phyloP scores from a whole-genome alignment of 1,139 yeast genomes.

The Saccharomyces hybrid region DNA sequence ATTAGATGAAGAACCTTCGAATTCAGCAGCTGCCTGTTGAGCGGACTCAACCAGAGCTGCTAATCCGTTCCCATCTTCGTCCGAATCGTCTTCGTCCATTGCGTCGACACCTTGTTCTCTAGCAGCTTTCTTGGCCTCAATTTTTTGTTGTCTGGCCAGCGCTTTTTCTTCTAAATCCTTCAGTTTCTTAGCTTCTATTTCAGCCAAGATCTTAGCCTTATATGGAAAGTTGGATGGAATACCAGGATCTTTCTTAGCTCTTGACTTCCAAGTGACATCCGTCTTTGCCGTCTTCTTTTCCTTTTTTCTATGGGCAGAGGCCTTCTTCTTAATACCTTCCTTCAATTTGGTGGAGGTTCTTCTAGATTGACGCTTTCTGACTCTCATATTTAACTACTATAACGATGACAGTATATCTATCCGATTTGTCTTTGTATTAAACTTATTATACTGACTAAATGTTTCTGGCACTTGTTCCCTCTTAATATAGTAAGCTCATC shows the following conservation, averaged over 20 bases:
- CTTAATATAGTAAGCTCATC: conserved; percentile 10
- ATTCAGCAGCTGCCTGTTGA: conserved; percentile 71
- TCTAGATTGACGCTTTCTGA: conserved; percentile 41
- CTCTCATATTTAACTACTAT: conserved; percentile 23
- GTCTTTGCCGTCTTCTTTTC: conserved; percentile 74
- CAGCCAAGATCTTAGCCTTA: conserved; percentile 72
- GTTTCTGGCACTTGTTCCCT: neutral
- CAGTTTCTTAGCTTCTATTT: conserved; percentile 69
- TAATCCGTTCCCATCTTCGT: conserved; percentile 48
- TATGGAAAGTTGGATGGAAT: conserved; percentile 93
- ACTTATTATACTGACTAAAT: neutral
- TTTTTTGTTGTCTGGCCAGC: conserved; percentile 36
- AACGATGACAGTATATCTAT: neutral
- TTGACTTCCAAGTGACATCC: conserved; percentile 93
- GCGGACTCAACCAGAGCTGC: conserved; percentile 88
- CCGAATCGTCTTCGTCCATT: conserved; percentile 42
- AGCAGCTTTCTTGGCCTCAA: conserved; percentile 42
- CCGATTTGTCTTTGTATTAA: neutral
- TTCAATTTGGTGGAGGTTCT: conserved; percentile 86
- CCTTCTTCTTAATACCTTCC: conserved; percentile 93
- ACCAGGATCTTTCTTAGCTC: conserved; percentile 79
- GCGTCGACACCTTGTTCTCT: conserved; percentile 38
- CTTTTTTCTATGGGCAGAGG: conserved; percentile 85
- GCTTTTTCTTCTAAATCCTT: conserved; percentile 56
- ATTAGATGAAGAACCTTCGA: conserved; percentile 33